These are phyloP conservation scores for Trichoderma sp. DNA, from an alignment of 2,329 filamentous ascomycete genomes.

Conservation along the genomic window DNA sequence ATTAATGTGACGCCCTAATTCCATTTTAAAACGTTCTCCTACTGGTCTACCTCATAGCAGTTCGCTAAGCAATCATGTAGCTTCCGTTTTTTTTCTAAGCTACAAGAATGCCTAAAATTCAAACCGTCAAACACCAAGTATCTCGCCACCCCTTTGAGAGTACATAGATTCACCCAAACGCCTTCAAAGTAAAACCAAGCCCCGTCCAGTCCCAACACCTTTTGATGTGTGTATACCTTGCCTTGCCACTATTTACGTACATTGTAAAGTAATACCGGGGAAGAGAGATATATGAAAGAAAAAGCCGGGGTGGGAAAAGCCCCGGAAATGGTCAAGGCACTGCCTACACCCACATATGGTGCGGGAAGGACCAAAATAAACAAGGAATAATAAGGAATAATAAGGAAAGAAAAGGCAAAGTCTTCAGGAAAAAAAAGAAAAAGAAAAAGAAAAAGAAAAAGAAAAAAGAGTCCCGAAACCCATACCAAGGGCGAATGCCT, in stretches of 20 bases:
- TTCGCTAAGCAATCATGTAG: slow-evolving; percentile 29
- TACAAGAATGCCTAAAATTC: slow-evolving; percentile 28
- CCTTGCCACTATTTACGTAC: slow-evolving; percentile 46
- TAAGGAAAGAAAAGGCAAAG: neutral
- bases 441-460: neutral
- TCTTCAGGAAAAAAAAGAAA: neutral
- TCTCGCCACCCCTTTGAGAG: slow-evolving; percentile 31
- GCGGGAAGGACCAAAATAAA: slow-evolving; percentile 10
- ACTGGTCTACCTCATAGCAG: neutral
- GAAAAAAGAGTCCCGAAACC: slow-evolving; percentile 6
- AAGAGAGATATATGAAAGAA: slow-evolving; percentile 19
- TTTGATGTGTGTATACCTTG: slow-evolving; percentile 50
- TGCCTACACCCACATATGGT: slow-evolving; percentile 15
- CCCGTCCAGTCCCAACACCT: slow-evolving; percentile 44
- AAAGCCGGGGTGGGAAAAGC: neutral
- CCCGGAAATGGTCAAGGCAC: slow-evolving; percentile 22
- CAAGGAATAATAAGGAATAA: neutral
- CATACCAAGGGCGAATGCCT: neutral
- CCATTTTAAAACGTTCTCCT: neutral
- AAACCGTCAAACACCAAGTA: slow-evolving; percentile 36
- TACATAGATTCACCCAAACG: slow-evolving; percentile 32
- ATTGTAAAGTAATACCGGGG: slow-evolving; percentile 31
- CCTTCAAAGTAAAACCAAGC: slow-evolving; percentile 33
- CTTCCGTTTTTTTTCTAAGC: slow-evolving; percentile 36
- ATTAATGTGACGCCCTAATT: neutral